Evolutionary conservation across 2,329 filamentous ascomycete species (phyloP).

Genomic region (Alternaria brassicicola): DNA sequence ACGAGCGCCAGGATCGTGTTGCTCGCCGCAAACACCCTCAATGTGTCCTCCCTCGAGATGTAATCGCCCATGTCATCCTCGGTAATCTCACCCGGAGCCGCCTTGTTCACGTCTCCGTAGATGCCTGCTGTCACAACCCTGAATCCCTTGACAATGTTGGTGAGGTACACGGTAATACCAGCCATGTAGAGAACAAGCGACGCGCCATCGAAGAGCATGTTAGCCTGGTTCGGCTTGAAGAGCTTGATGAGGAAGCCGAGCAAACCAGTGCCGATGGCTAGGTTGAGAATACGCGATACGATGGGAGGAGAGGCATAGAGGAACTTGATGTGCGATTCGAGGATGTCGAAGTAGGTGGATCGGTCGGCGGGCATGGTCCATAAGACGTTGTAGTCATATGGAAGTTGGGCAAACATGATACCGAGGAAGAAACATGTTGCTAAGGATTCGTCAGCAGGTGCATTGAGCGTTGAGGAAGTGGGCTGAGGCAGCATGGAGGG

Average conservation of each 20-base stretch:
- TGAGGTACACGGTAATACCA: slow-evolving; percentile 88
- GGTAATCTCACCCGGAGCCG: slow-evolving; percentile 38
- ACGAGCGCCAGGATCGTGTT: slow-evolving; percentile 96
- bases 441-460: slow-evolving; percentile 31
- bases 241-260: slow-evolving; percentile 92
- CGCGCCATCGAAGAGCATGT: slow-evolving; percentile 89
- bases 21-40: slow-evolving; percentile 89
- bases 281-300: slow-evolving; percentile 91
- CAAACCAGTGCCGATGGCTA: slow-evolving; percentile 86
- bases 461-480: slow-evolving; percentile 1
- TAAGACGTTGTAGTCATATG: slow-evolving; percentile 91
- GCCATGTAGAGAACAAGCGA: slow-evolving; percentile 77
- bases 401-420: slow-evolving; percentile 94
- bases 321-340: slow-evolving; percentile 89
- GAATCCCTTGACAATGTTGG: slow-evolving; percentile 96
- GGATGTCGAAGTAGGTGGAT: slow-evolving; percentile 75
- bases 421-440: slow-evolving; percentile 95
- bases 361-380: slow-evolving; percentile 73
- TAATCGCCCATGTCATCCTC: slow-evolving; percentile 61
- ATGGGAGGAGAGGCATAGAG: slow-evolving; percentile 89
- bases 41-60: slow-evolving; percentile 82
- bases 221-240: slow-evolving; percentile 90
- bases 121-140: slow-evolving; percentile 77
- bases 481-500: slow-evolving; percentile 14
- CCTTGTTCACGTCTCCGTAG: slow-evolving; percentile 59